phyloP scores from a whole-genome alignment of 768 basidiomycete species.

The Termitomyces sp. region DNA sequence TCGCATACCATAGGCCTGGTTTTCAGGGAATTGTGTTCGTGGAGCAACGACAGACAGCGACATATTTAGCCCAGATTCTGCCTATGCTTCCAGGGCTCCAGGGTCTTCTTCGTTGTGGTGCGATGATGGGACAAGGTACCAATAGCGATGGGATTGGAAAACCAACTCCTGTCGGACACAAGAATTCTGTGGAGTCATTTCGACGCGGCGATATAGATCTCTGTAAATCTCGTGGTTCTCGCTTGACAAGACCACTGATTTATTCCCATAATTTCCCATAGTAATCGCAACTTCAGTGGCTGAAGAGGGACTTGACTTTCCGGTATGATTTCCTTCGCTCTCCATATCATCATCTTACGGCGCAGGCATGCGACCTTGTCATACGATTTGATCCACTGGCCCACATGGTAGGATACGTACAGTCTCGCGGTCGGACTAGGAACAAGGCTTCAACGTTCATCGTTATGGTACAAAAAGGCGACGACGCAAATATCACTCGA shows the following conservation, averaged over 20 bases:
- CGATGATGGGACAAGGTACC: conserved; percentile 68
- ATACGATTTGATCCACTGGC: conserved; percentile 79
- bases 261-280: conserved; percentile 15
- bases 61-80: conserved; percentile 60
- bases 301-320: conserved; percentile 91
- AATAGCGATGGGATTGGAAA: conserved; percentile 35
- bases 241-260: not conserved
- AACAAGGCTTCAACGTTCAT: conserved; percentile 72
- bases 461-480: conserved; percentile 69
- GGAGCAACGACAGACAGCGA: conserved; percentile 76
- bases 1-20: conserved; percentile 40
- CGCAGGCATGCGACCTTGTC: conserved; percentile 79
- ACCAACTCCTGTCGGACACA: conserved; percentile 37
- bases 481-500: conserved; percentile 44
- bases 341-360: not conserved
- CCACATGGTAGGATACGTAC: conserved; percentile 84
- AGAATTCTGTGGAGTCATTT: conserved; percentile 60
- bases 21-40: conserved; percentile 89
- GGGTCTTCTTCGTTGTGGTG: conserved; percentile 51
- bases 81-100: conserved; percentile 51
- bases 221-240: conserved; percentile 35
- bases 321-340: conserved; percentile 30
- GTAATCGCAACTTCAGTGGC: conserved; percentile 85
- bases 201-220: conserved; percentile 61
- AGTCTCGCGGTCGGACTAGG: conserved; percentile 83